A percentile compares a stretch with the other conserved stretches of the same genome.
These are phyloP conservation scores for Russula compacta DNA, from an alignment of 768 basidiomycete genomes.

Conservation along the genomic window DNA sequence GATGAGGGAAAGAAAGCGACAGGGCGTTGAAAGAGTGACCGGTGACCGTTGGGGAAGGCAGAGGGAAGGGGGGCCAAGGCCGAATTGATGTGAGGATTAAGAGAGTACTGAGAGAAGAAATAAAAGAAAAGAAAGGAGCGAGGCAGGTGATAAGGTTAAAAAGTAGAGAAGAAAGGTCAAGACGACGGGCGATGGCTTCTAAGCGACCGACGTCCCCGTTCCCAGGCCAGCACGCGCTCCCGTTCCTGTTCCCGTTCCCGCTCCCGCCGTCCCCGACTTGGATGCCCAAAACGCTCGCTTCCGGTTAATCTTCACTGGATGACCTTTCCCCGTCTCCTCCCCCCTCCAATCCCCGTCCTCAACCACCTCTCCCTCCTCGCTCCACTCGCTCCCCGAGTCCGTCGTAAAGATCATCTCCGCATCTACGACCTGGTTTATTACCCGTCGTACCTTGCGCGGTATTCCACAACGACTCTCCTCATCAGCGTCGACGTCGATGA, in stretches of 20 bases:
- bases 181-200: not conserved
- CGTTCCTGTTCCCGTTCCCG: too few relatives aligned
- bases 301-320: constrained; percentile 26
- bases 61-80: not conserved
- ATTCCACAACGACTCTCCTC: constrained; percentile 40
- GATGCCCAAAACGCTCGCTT: constrained; percentile 52
- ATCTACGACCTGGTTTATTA: constrained; percentile 29
- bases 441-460: constrained; percentile 40
- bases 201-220: not conserved
- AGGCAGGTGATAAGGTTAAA: not conserved
- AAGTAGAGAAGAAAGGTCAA: not conserved
- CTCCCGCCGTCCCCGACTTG: constrained; percentile 28
- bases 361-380: constrained; percentile 6
- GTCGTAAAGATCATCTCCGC: constrained; percentile 44
- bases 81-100: not conserved
- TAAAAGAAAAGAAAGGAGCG: constrained; percentile 3
- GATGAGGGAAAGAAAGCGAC: constrained; percentile 1
- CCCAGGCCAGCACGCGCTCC: not conserved
- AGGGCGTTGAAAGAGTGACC: constrained; percentile 12
- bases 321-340: not conserved
- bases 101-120: constrained; percentile 4
- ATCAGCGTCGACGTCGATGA: constrained; percentile 25
- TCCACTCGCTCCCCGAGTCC: constrained; percentile 30
- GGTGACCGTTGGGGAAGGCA: constrained; percentile 1
- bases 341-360: constrained; percentile 19